Evolutionary conservation across 768 basidiomycete species (phyloP).

Genomic region (Dictyophora rubrovolvata): DNA sequence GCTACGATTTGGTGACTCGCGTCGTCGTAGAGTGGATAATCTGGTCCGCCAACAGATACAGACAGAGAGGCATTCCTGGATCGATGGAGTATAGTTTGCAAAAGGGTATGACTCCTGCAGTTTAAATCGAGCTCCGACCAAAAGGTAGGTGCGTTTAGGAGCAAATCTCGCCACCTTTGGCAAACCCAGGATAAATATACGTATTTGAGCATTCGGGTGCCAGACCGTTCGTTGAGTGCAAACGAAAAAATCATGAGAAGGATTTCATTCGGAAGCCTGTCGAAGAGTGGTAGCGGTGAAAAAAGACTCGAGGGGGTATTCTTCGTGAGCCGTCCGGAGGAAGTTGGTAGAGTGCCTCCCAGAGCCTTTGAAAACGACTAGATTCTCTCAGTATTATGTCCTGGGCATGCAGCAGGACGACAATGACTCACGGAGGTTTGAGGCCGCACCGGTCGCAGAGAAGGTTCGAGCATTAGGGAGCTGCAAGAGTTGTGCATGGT

Average conservation of each 20-base stretch:
- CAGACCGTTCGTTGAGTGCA: neutral
- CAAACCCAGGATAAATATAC: neutral
- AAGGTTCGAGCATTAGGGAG: too few species aligned
- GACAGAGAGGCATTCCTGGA: neutral
- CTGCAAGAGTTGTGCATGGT: too few species aligned
- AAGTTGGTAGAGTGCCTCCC: too few species aligned
- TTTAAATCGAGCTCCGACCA: neutral
- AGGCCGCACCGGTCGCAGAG: neutral
- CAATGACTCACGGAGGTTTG: neutral
- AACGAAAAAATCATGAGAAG: neutral
- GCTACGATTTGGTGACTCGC: neutral
- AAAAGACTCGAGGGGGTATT: too few species aligned
- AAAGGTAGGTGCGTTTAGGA: neutral
- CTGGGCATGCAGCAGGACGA: neutral
- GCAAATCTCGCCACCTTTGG: neutral
- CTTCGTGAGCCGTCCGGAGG: too few species aligned
- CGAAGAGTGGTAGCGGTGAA: neutral
- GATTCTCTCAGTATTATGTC: neutral
- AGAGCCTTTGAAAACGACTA: too few species aligned
- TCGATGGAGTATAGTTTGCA: neutral
- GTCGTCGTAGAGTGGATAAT: neutral
- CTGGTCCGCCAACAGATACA: neutral
- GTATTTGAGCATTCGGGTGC: neutral
- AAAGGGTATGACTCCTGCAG: neutral
- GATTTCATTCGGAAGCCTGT: neutral